phyloP scores from a whole-genome alignment of 1,139 yeast species.

The Chernovozyma aurita region DNA sequence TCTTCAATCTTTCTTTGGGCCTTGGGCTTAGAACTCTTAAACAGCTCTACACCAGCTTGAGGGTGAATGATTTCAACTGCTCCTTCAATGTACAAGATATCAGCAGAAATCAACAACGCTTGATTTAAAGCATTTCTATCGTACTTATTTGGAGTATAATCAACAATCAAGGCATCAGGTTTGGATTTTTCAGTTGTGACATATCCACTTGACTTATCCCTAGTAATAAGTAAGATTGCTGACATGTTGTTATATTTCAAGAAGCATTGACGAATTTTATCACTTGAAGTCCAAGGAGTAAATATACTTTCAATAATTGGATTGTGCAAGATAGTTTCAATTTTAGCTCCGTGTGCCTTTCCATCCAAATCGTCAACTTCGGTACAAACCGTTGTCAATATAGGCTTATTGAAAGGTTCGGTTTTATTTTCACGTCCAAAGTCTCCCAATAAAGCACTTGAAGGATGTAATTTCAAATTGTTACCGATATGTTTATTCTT shows the following conservation, averaged over 20 bases:
- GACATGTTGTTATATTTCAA: slow-evolving; percentile 38
- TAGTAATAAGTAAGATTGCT: slow-evolving; percentile 43
- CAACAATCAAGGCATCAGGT: slow-evolving; percentile 35
- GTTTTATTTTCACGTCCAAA: slow-evolving; percentile 32
- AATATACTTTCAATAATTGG: slow-evolving; percentile 39
- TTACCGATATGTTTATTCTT: slow-evolving; percentile 50
- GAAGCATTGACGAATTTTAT: slow-evolving; percentile 28
- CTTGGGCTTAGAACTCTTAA: slow-evolving; percentile 37
- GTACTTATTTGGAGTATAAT: slow-evolving; percentile 37
- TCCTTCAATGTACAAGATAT: slow-evolving; percentile 48
- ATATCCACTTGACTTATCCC: slow-evolving; percentile 45
- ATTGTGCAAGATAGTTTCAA: slow-evolving; percentile 48
- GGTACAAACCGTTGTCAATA: slow-evolving; percentile 49
- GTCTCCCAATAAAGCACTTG: slow-evolving; percentile 38
- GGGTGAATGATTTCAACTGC: slow-evolving; percentile 44
- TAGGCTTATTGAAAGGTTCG: slow-evolving; percentile 39
- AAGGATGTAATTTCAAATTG: slow-evolving; percentile 55
- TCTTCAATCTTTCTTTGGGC: slow-evolving; percentile 40
- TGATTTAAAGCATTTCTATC: slow-evolving; percentile 41
- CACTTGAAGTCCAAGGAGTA: slow-evolving; percentile 43
- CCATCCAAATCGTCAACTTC: slow-evolving; percentile 53
- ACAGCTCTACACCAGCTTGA: slow-evolving; percentile 34
- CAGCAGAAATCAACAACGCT: slow-evolving; percentile 41
- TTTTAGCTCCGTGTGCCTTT: slow-evolving; percentile 52
- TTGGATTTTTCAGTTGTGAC: slow-evolving; percentile 31